phyloP scores from a whole-genome alignment of 768 basidiomycete species.

The Cubamyces sp. region DNA sequence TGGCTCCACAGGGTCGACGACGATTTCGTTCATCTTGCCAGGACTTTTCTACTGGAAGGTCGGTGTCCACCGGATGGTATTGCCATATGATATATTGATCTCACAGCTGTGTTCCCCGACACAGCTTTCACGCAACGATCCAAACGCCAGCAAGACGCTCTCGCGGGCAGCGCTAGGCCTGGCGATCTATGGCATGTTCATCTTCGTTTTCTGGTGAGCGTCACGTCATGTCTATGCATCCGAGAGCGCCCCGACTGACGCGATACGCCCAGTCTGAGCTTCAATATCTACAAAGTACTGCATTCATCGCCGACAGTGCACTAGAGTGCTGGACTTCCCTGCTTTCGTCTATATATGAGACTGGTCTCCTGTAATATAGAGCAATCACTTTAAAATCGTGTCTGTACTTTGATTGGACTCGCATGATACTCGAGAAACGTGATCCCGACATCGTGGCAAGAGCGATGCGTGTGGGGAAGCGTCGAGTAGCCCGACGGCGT shows the following conservation, averaged over 20 bases:
- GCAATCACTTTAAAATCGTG: no score
- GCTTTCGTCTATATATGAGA: conserved; percentile 1
- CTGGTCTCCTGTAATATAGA: not conserved
- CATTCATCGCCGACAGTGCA: conserved; percentile 36
- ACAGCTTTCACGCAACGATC: conserved; percentile 73
- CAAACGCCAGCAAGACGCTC: conserved; percentile 54
- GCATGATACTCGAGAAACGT: not conserved
- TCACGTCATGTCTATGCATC: no score
- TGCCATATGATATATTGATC: conserved; percentile 9
- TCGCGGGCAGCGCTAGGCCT: conserved; percentile 67
- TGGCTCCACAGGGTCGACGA: conserved; percentile 95
- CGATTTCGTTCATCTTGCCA: conserved; percentile 95
- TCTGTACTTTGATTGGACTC: no score
- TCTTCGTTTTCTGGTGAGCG: conserved; percentile 88
- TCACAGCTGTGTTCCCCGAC: conserved; percentile 20
- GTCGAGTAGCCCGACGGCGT: not conserved
- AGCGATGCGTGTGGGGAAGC: not conserved
- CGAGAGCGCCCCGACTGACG: conserved; percentile 1
- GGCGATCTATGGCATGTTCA: conserved; percentile 71
- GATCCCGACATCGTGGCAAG: not conserved
- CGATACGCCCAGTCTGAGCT: conserved; percentile 59
- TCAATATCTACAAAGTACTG: conserved; percentile 73
- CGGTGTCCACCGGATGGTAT: conserved; percentile 19
- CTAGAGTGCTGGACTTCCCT: conserved; percentile 6
- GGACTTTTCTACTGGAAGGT: conserved; percentile 95